phyloP scores from a whole-genome alignment of 371 early-diverging fungal genomes.

The Mucor sp. region DNA sequence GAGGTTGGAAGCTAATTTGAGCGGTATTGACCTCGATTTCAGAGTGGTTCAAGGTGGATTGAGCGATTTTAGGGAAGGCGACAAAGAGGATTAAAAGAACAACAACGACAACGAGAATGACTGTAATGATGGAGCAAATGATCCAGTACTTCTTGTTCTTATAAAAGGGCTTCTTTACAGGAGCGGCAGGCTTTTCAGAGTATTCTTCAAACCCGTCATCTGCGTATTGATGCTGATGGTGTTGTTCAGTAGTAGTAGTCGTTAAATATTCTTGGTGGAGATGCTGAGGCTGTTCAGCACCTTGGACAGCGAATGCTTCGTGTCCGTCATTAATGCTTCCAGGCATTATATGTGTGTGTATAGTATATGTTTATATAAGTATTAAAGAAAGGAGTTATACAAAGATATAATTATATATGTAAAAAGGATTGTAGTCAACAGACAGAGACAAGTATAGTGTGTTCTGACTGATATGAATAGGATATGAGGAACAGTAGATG shows the following conservation, averaged over 20 bases:
- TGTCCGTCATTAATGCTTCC: conserved; percentile 12
- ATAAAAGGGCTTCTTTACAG: conserved; percentile 49
- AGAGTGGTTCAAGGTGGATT: conserved; percentile 49
- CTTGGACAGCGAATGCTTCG: conserved; percentile 11
- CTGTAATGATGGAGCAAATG: conserved; percentile 50
- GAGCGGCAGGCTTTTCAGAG: conserved; percentile 42
- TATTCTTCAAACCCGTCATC: conserved; percentile 42
- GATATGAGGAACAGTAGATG: background rate
- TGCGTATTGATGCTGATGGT: conserved; percentile 10
- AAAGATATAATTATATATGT: background rate
- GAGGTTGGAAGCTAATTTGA: conserved; percentile 48
- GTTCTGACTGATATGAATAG: background rate
- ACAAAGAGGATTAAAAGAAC: conserved; percentile 56
- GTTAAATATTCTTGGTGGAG: conserved; percentile 6
- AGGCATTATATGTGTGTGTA: conserved; percentile 11
- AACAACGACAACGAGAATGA: conserved; percentile 50
- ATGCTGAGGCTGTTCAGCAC: conserved; percentile 10
- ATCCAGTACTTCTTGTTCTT: conserved; percentile 62
- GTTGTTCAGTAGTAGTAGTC: background rate
- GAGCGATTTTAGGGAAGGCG: conserved; percentile 60
- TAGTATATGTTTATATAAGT: background rate
- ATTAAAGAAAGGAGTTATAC: background rate
- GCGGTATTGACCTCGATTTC: conserved; percentile 48
- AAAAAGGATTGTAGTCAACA: conserved; percentile 5
- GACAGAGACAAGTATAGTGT: background rate